phyloP scores from a whole-genome alignment of 352 stramenopile genomes.

The Phytophthora pinifolia region DNA sequence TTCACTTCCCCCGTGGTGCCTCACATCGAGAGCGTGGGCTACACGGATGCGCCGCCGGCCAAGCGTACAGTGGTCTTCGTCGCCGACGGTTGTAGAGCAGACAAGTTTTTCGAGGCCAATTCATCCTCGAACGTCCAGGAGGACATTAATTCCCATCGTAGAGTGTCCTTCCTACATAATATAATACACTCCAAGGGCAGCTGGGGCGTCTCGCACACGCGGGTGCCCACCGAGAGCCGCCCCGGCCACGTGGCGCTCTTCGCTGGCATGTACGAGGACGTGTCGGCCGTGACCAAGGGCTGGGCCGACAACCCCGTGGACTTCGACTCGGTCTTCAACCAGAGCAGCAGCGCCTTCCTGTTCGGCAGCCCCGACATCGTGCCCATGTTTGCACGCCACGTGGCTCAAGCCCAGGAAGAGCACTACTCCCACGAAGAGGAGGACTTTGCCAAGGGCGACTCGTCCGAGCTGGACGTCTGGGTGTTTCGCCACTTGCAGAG shows the following conservation, averaged over 20 bases:
- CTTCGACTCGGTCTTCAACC: constrained; percentile 88
- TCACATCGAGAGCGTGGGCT: constrained; percentile 57
- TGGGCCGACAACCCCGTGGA: constrained; percentile 88
- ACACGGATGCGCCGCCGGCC: constrained; percentile 43
- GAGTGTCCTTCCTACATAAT: constrained; percentile 67
- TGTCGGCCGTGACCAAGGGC: constrained; percentile 86
- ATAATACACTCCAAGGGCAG: constrained; percentile 55
- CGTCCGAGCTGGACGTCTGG: constrained; percentile 78
- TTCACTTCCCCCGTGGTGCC: constrained; percentile 84
- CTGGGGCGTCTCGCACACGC: constrained; percentile 86
- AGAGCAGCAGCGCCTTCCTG: constrained; percentile 64
- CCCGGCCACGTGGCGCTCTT: constrained; percentile 85
- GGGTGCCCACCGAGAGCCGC: constrained; percentile 84
- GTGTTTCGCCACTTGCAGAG: constrained; percentile 56
- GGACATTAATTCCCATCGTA: constrained; percentile 10
- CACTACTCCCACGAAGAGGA: constrained; percentile 82
- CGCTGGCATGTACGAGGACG: constrained; percentile 88
- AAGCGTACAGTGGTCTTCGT: constrained; percentile 82
- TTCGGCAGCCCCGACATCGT: constrained; percentile 87
- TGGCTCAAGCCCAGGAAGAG: constrained; percentile 59
- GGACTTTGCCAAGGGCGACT: constrained; percentile 76
- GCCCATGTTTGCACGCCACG: constrained; percentile 82
- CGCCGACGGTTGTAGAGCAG: constrained; percentile 79
- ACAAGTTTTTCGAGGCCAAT: constrained; percentile 82
- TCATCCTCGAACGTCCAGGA: constrained; percentile 2